Evolutionary conservation across 176 grass and related monocot species (phyloP).

Genomic region (Puya raimondii): DNA sequence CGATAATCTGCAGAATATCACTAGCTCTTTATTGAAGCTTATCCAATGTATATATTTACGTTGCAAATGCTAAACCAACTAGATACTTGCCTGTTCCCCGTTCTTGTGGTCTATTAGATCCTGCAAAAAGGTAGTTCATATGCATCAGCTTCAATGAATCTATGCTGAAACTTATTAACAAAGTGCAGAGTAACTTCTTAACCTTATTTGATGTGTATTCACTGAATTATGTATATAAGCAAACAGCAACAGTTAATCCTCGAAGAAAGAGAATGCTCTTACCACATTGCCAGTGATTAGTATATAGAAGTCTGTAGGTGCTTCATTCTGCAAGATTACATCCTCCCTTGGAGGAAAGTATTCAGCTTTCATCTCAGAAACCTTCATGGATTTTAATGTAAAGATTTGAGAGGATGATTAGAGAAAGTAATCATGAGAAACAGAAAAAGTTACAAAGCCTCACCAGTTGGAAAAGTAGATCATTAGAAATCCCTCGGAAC

Average conservation of each 20-base stretch:
- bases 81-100: constrained; percentile 51
- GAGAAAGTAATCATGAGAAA: not conserved
- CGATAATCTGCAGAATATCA: constrained; percentile 34
- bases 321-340: constrained; percentile 95
- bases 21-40: constrained; percentile 16
- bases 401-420: constrained; percentile 13
- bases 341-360: constrained; percentile 99
- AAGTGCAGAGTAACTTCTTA: not conserved
- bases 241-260: not conserved
- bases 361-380: constrained; percentile 98
- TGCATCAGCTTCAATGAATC: constrained; percentile 23
- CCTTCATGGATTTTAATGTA: constrained; percentile 16
- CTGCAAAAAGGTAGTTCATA: constrained; percentile 38
- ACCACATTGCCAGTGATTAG: constrained; percentile 73
- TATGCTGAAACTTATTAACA: not conserved
- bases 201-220: not conserved
- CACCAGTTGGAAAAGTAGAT: constrained; percentile 96
- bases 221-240: not conserved
- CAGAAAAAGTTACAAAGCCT: not conserved
- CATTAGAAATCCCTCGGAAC: constrained; percentile 66
- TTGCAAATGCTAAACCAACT: constrained; percentile 10
- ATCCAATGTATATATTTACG: constrained; percentile 20
- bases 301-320: constrained; percentile 97
- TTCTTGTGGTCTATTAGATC: constrained; percentile 54
- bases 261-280: constrained; percentile 16